Base-by-base conservation (phyloP, 257 asterid genomes). In the Marsdenia floribunda region DNA sequence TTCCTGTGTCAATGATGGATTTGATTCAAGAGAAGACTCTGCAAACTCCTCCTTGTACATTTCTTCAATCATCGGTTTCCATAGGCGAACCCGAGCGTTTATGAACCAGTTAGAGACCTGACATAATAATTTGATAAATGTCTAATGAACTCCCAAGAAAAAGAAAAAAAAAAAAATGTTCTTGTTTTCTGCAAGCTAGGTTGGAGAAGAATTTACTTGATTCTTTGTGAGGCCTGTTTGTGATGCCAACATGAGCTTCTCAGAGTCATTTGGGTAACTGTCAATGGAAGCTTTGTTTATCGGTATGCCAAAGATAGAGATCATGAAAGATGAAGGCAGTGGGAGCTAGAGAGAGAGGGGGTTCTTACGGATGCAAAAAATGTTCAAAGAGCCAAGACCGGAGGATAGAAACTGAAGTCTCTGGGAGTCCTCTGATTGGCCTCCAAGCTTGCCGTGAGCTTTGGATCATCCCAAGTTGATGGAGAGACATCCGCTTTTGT, bases 1-100 rank as follows among this genome's bases (percentile, higher is more conserved):
- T 77, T 90, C 91, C 59, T 84, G 77, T 63, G 82, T 53, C 70
- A 81, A 72, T 63, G 87, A 72, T 26, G 83, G 88, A 81, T 87
- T 89, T n/a, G 92, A 88, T 71, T 90, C 96, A 21, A 79, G 75
- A 33, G 91, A 87, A 44, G 87, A 85, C 0, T 89, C 96, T 14
- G 86, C 96, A 61, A 88, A 87, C 77, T 93, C 98, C 72, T 93
- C 97, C 75, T 87, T 87, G 64, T 93, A 93, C 96, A 91, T 89
- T 73, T 89, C 98, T 72, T 93, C 98, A 26, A 93, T 93, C 98
- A 93, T 93, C 35, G 98, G 98, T 84, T 91, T 93, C 98, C 98
- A 93, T 0, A 93, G 87, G 38, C 98, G 84, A 66, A 93, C 98
- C 61, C 98, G 84, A 49, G 97, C 98, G 79, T 93, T 90, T 75